Evolutionary conservation across 306 rosid species (phyloP).

Genomic region (Ormosia emarginata): DNA sequence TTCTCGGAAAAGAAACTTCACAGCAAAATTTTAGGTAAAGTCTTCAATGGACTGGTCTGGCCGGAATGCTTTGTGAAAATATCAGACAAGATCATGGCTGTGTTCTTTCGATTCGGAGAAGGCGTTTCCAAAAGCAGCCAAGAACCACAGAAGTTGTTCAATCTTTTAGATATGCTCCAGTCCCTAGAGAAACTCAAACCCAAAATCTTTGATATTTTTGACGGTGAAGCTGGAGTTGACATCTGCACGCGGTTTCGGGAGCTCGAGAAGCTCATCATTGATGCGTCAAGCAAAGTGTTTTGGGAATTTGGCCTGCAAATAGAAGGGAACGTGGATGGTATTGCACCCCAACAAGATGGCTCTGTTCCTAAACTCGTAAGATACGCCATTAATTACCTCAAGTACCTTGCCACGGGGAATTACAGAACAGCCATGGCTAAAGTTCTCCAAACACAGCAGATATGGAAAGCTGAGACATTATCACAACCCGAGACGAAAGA

Average conservation of each 20-base stretch:
- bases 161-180: constrained; percentile 78
- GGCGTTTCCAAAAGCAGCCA: constrained; percentile 73
- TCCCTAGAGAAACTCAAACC: constrained; percentile 60
- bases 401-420: constrained; percentile 54
- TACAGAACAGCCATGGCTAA: constrained; percentile 59
- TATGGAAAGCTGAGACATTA: constrained; percentile 63
- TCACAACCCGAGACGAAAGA: constrained; percentile 42
- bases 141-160: constrained; percentile 88
- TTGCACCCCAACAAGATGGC: constrained; percentile 69
- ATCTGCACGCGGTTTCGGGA: constrained; percentile 62
- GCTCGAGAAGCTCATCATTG: constrained; percentile 74
- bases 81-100: constrained; percentile 91
- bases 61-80: constrained; percentile 79
- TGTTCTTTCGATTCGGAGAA: constrained; percentile 86
- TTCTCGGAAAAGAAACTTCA: constrained; percentile 70
- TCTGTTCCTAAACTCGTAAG: constrained; percentile 77
- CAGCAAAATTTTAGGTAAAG: constrained; percentile 46
- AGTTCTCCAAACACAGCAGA: constrained; percentile 65
- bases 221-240: constrained; percentile 62
- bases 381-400: constrained; percentile 76
- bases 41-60: constrained; percentile 70
- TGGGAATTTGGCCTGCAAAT: constrained; percentile 89
- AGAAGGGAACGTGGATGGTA: constrained; percentile 66
- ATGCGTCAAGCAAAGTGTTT: constrained; percentile 73
- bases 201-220: constrained; percentile 42